Conservation (phyloP, 768 basidiomycete genomes). For the Russula virescens region DNA sequence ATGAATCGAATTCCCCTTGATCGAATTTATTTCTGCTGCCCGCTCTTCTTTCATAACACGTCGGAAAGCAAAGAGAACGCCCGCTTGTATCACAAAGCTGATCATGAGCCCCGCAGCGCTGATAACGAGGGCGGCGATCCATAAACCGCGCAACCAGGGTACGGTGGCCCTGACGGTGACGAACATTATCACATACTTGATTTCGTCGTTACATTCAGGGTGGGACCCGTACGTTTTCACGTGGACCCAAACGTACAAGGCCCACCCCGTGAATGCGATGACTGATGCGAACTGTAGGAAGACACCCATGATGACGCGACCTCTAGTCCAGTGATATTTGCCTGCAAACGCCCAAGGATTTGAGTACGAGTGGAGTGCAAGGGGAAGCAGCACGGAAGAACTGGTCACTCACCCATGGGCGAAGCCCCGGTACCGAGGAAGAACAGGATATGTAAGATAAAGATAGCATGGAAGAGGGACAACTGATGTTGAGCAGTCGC, state of each 20-base stretch:
- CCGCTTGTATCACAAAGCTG: neutral
- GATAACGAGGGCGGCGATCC: constrained; percentile 4
- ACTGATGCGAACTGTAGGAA: neutral
- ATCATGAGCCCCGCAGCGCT: constrained; percentile 9
- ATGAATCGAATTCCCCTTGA: no score
- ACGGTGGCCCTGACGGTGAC: constrained; percentile 3
- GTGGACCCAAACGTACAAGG: constrained; percentile 6
- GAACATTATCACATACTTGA: constrained; percentile 18
- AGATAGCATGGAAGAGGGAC: constrained; percentile 14
- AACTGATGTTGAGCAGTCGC: neutral
- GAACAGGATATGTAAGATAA: constrained; percentile 15
- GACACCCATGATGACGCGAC: constrained; percentile 11
- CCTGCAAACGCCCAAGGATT: neutral
- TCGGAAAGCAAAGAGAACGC: neutral
- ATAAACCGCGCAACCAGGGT: constrained; percentile 6
- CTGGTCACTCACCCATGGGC: constrained; percentile 3
- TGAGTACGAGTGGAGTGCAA: neutral
- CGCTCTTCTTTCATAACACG: no score
- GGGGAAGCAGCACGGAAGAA: neutral
- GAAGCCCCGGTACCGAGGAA: constrained; percentile 15
- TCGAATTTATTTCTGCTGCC: neutral
- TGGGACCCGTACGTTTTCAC: neutral
- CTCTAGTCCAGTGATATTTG: constrained; percentile 14
- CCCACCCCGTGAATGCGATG: constrained; percentile 12
- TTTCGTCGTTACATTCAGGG: neutral